phyloP scores from a whole-genome alignment of 2,329 filamentous ascomycete genomes.

The Penicillium sp. region DNA sequence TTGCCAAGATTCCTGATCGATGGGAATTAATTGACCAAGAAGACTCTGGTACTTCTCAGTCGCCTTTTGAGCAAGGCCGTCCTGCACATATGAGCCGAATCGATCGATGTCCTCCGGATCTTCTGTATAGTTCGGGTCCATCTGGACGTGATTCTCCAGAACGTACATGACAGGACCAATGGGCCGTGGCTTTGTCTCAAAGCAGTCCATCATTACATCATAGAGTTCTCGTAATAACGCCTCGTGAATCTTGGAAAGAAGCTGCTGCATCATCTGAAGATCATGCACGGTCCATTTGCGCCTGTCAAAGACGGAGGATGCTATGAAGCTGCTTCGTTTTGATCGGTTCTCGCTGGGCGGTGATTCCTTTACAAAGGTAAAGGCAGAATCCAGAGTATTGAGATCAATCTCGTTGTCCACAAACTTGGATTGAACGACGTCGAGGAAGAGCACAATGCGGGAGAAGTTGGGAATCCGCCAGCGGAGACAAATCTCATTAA shows the following conservation, averaged over 20 bases:
- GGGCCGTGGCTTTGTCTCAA: constrained; percentile 80
- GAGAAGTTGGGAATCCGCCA: constrained; percentile 88
- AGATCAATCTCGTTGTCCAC: constrained; percentile 77
- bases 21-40: constrained; percentile 75
- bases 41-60: constrained; percentile 75
- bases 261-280: constrained; percentile 68
- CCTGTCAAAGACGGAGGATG: constrained; percentile 56
- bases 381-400: constrained; percentile 78
- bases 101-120: constrained; percentile 67
- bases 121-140: constrained; percentile 72
- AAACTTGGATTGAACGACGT: constrained; percentile 82
- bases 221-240: constrained; percentile 82
- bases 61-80: constrained; percentile 71
- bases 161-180: constrained; percentile 78
- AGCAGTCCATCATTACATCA: constrained; percentile 81
- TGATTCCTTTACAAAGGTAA: constrained; percentile 75
- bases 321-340: constrained; percentile 51
- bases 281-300: constrained; percentile 68
- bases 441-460: constrained; percentile 75
- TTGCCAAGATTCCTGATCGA: constrained; percentile 79
- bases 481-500: constrained; percentile 79
- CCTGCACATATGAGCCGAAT: constrained; percentile 69
- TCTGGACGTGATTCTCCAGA: constrained; percentile 76
- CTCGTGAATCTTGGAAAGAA: constrained; percentile 73
- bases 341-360: constrained; percentile 61